Conservation (phyloP, 441 rosid genomes). For the Arabidopsis lyrata region DNA sequence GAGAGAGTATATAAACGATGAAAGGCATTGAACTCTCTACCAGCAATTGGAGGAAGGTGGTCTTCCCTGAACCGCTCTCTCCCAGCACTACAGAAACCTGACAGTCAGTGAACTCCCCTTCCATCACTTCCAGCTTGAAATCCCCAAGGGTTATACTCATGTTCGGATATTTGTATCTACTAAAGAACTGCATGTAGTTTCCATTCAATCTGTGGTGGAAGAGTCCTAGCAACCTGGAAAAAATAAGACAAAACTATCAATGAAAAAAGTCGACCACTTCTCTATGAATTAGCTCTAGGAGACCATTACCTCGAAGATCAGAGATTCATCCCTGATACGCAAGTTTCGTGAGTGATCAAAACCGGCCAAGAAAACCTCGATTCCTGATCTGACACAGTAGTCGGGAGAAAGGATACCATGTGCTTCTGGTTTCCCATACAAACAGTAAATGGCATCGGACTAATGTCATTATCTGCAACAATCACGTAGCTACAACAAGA, state of each 20-base stretch:
- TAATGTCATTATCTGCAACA: too few species aligned
- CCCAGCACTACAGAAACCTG: neutral
- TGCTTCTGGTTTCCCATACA: too few species aligned
- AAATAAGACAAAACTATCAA: neutral
- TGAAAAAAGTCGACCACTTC: neutral
- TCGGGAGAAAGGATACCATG: too few species aligned
- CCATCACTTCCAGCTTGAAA: neutral
- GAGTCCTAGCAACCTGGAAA: neutral
- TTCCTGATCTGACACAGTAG: constrained; percentile 7
- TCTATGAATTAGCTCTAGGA: neutral
- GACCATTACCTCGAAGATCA: constrained; percentile 66
- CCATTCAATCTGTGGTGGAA: neutral
- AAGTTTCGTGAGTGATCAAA: constrained; percentile 79
- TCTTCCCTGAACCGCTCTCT: neutral
- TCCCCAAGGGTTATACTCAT: neutral
- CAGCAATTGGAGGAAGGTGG: neutral
- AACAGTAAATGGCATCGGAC: too few species aligned
- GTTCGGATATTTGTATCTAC: neutral
- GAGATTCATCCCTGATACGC: constrained; percentile 75
- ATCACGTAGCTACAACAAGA: too few species aligned
- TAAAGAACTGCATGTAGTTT: too few species aligned
- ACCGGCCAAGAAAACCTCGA: constrained; percentile 77
- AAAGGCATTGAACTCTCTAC: neutral
- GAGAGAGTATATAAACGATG: neutral
- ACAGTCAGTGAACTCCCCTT: neutral